Base-by-base conservation (phyloP, 768 basidiomycete genomes). In the Leucocoprinus sp. region DNA sequence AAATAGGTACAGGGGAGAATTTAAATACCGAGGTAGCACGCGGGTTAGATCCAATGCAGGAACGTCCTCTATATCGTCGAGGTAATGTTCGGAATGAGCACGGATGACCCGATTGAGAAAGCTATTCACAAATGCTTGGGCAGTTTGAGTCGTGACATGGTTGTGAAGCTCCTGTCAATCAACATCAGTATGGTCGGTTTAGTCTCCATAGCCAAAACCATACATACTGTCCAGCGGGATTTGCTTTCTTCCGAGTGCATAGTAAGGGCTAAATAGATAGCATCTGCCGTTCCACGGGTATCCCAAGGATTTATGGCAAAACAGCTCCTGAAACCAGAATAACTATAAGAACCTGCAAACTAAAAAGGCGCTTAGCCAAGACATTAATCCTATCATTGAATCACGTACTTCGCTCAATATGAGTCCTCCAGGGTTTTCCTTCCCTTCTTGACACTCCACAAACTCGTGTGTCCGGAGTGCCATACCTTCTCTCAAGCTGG, bases 241-340 rank as follows among this genome's bases (percentile, higher is more conserved):
- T 62, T 58, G 0, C 83, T 82, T 58, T 92, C 88, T 2, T 80
- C 78, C 19, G 81, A 76, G 38, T 63, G 64, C 88, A 92, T 92
- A 0, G 80, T 84, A 23, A 93, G 63, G 6, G 88, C 90, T 23
- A 37, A 38, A 27, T 42, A 51, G 52, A 93, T 91, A 2, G 89
- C 90, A 22, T 79, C 69, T 0, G 91, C 86, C 1, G 91, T 91
- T n/a, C 81, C 83, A 22, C 85, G 75, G 29, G 75, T 76, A 53
- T 90, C 87, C 76, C 85, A 92, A 1, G 89, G 90, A 57, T 92
- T 92, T 59, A 92, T 72, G 9, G 84, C 80, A 37, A 92, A 85
- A 52, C 88, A 92, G 9, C 83, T 85, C 31, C 89, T 69, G 67
- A 93, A 93, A 11, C 90, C 89, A 37, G 81, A 83, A 57, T 88